phyloP scores from a whole-genome alignment of 2,329 filamentous ascomycete species.

The Colletotrichum siamense region DNA sequence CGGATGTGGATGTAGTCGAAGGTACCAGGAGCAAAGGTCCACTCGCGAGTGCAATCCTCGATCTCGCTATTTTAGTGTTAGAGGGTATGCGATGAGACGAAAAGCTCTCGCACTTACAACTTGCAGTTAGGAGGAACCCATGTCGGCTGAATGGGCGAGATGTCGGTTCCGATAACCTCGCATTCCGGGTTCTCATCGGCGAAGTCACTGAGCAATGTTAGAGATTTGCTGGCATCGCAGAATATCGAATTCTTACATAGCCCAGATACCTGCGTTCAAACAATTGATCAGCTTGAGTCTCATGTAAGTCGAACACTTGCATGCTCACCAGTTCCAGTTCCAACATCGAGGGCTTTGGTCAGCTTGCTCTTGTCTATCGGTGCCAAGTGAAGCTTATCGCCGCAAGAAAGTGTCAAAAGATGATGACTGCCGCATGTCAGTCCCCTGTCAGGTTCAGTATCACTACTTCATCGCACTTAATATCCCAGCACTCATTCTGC shows the following conservation, averaged over 20 bases:
- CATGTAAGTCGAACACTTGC: not conserved
- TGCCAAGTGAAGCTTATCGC: constrained; percentile 28
- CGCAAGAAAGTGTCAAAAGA: constrained; percentile 25
- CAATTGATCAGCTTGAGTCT: not conserved
- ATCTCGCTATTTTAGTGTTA: constrained; percentile 43
- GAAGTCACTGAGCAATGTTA: constrained; percentile 46
- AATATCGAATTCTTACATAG: not conserved
- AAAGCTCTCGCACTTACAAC: constrained; percentile 35
- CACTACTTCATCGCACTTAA: constrained; percentile 26
- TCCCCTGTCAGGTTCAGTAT: not conserved
- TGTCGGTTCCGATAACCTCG: constrained; percentile 57
- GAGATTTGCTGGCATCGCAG: not conserved
- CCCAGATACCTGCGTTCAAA: constrained; percentile 11
- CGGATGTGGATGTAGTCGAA: constrained; percentile 67
- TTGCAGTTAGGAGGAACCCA: constrained; percentile 60
- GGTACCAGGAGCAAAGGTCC: constrained; percentile 48
- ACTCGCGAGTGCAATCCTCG: constrained; percentile 62
- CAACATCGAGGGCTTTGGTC: constrained; percentile 47
- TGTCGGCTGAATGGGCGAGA: constrained; percentile 62
- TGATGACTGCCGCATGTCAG: constrained; percentile 26
- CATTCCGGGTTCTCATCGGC: constrained; percentile 47
- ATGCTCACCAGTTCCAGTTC: constrained; percentile 48
- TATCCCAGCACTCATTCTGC: constrained; percentile 36
- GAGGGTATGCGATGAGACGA: not conserved
- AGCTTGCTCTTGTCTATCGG: constrained; percentile 27